Base-by-base conservation (phyloP, 139 green algal genomes). In the Chlorella sp. region DNA sequence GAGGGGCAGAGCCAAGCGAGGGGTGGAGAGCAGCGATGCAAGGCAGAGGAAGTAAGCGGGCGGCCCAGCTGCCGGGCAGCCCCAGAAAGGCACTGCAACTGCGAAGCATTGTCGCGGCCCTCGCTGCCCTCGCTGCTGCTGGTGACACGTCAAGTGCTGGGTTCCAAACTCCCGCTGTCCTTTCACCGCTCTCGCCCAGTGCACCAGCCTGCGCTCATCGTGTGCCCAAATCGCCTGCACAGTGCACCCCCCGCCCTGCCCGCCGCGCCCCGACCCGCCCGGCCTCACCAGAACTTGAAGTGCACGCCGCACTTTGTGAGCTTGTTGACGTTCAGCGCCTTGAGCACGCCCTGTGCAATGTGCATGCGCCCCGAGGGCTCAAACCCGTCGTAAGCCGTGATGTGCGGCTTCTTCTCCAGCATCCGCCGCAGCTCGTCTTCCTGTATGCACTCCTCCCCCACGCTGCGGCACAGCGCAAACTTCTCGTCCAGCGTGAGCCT, bases 311-410 rank as follows among this genome's bases (percentile, higher is more conserved):
- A 95, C 91, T 97, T 96, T 30, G 98, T 99, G 0, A 99, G 95
- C 93, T 99, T 99, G 94, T 99, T 99, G 28, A 99, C 98, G 88
- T 99, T 99, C 53, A 99, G 94, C 36, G 96, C 96, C 93, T 99
- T 99, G 94, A 99, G 95, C 39, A 99, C 98, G 78, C 98, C 98
- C 95, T 99, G 98, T 19, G 98, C 98, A 77, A 99, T 99, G 93
- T 99, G 98, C 97, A 99, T 99, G 53, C 98, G 93, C 0, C 98
- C 98, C n/a, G 95, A 98, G 1, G 98, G 98, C 91, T 99, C 98
- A 89, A 99, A 99, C 5, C 98, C 98, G 81, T 99, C 98, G 91
- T 99, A 99, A 32, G 96, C 97, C 2, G 99, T 93, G 0, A 92
- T 91, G 89, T 96, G 94, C 39, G 97, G 97, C 91, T 98, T 98